Evolutionary conservation across 2,329 filamentous ascomycete genomes (phyloP), one percentile per base, ranked within the genome.

Genomic region (Ascochyta viciae-villosae): DNA sequence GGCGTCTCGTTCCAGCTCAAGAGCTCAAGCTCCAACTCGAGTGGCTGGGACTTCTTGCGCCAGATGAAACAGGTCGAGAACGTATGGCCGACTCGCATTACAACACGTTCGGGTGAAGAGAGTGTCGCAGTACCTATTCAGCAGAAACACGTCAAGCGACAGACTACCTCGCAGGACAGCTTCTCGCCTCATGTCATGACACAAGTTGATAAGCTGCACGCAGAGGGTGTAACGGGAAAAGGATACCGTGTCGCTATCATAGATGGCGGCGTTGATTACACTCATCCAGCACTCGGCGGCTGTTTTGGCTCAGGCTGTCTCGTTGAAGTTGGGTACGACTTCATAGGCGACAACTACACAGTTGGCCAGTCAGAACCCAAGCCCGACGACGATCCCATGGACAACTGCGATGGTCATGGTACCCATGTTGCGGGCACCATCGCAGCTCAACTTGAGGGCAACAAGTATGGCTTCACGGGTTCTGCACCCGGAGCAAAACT

Each of bases 251-350:
- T 83, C 16, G 80, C 72, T 5, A 67, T 82, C 27, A 68, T 81
- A 40, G 77, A 81, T 55, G 74, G 70, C 19, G 78, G 77, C 2
- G 35, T 67, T 43, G 87, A 89, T 67, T 89, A 88, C 66, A 80
- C 76, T 0, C 86, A 89, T 64, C 83, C 85, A 1, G 84, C 85
- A 26, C 80, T 89, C 0, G 87, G 87, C 33, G 85, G 85, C 42
- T 86, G 86, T 65, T 88, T 88, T 66, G 87, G 87, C 2, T 65
- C 77, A 1, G 84, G 80, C 12, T 88, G 82, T 62, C 76, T 87
- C 37, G 83, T 89, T 16, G 77, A 79, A 3, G 83, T 81, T 54
- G 87, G 87, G 16, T 77, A 77, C 33, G 85, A 87, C 59, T 76
- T 87, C 38, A 81, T 87, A 16, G 86, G 85, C 16, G 83, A 88